Conservation (phyloP, 1,139 yeast genomes). For the Magnusiomyces magnusii region DNA sequence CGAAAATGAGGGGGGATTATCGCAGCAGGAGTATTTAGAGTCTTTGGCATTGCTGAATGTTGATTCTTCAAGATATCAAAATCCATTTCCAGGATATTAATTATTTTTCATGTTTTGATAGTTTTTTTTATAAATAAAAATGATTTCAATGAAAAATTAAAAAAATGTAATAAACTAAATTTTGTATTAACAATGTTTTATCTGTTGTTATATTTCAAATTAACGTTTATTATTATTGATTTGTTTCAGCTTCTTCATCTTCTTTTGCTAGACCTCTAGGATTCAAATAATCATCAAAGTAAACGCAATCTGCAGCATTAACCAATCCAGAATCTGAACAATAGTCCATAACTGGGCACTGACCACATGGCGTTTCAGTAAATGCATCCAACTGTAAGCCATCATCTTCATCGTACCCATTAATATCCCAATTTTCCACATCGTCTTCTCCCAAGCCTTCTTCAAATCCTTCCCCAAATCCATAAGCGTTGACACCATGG, state of each 20-base stretch:
- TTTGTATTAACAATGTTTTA: too few relatives aligned
- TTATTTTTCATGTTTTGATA: background rate
- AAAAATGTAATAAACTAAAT: background rate
- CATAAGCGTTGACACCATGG: background rate
- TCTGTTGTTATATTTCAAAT: too few relatives aligned
- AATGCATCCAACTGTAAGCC: slow-evolving; percentile 24
- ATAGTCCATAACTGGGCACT: slow-evolving; percentile 29
- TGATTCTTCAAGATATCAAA: background rate
- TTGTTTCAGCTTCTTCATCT: too few relatives aligned
- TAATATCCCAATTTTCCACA: background rate
- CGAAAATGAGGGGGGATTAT: background rate
- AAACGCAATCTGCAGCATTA: slow-evolving; percentile 31
- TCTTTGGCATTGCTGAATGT: background rate
- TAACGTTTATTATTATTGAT: too few relatives aligned
- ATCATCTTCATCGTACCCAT: slow-evolving; percentile 16
- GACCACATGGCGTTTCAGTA: slow-evolving; percentile 34
- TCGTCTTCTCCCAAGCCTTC: slow-evolving; percentile 1
- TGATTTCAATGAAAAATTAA: background rate
- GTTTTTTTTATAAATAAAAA: background rate
- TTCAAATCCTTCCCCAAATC: slow-evolving; percentile 20
- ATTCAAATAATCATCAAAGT: slow-evolving; percentile 33
- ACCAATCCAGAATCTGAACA: slow-evolving; percentile 32
- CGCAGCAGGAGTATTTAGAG: background rate
- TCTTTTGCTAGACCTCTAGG: background rate
- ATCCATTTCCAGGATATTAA: slow-evolving; percentile 5